Base-by-base conservation (phyloP, 495 filamentous ascomycete genomes). In the Trichoderma orchidacearum region DNA sequence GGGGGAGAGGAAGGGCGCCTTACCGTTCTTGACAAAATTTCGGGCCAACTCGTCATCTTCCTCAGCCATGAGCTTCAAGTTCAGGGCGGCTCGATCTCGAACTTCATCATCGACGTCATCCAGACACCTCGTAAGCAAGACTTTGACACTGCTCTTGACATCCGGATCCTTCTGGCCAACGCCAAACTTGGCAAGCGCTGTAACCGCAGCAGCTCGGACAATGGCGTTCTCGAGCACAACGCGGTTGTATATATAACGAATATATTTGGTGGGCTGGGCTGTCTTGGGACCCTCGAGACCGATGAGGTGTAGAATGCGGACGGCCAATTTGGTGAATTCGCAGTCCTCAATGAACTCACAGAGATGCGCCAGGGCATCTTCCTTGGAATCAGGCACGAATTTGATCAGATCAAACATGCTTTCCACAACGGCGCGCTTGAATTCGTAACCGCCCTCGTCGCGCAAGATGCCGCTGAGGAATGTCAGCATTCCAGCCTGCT, bases 321-420 rank as follows among this genome's bases (percentile, higher is more conserved):
- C 92, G 32, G 94, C 92, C 54, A 99, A 80, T 72, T 99, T 99
- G 17, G 93, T 96, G 69, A 96, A 99, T 64, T 99, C 93, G 76
- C 93, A 99, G 67, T 99, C 93, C 70, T 99, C 93, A 60, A 99
- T 97, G 70, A 99, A 99, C 66, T 99, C 93, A 72, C 92, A 96
- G 15, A 99, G 82, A 66, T 96, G 93, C 13, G 90, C 89, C 32
- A 99, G 82, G 21, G 94, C 90, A 66, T 99, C 94, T 74, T 97
- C 93, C 73, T 94, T 95, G 62, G 89, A 94, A 36, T 96, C 93
- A 3, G 94, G 93, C 5, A 97, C 93, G 67, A 97, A 99, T 66
- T 96, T 96, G 71, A 99, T 99, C 41, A 99, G 76, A 68, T 99
- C 93, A 63, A 97, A 97, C 85, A 97, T 96, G 81, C 90, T 95